Evolutionary conservation across 2,329 filamentous ascomycete genomes (phyloP), one percentile per base, ranked within the genome.

Genomic region (Talaromyces marneffei): DNA sequence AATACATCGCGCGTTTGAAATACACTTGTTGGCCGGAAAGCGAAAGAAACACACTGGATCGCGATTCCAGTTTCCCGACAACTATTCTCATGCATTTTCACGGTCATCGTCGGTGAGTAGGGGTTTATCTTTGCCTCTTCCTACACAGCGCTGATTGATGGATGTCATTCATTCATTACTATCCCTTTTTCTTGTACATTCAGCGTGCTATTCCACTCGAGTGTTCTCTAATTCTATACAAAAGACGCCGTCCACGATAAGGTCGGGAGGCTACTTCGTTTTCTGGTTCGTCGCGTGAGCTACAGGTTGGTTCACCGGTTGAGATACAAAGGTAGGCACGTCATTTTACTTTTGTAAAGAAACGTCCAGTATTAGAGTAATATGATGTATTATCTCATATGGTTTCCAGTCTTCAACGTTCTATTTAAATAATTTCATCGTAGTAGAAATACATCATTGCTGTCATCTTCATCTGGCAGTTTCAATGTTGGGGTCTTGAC

Each of bases 51-150:
- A 3, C n/a, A 10, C 27, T 33, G 6, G 33, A 10, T 27, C 10
- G 18, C 27, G 46, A 31, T 16, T 52, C 10, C 16, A 10, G 7
- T 8, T 12, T 52, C 14, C 12, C 29, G 12, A 6, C 20, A 10
- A 6, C 4, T 4, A 27, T 27, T 20, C 8, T 4, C 5, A 25
- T 39, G 12, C 31, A 16, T 33, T 29, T 27, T 31, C 23, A 44
- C 37, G 55, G 62, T 59, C 62, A 63, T 64, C 59, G 63, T 65
- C 65, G 68, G 67, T 70, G 68, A 70, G 66, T 69, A 64, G 64
- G 42, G 66, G 65, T 66, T 61, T 57, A 66, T 3, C n/a, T 40
- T 25, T 63, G 62, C 65, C 61, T 56, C 65, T 67, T 63, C 52
- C 61, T 66, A 62, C 65, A 65, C 63, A 63, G 64, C 52, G 59